These are phyloP conservation scores for Paxillus ammoniavirescens DNA, from an alignment of 768 basidiomycete species.

Conservation along the genomic window DNA sequence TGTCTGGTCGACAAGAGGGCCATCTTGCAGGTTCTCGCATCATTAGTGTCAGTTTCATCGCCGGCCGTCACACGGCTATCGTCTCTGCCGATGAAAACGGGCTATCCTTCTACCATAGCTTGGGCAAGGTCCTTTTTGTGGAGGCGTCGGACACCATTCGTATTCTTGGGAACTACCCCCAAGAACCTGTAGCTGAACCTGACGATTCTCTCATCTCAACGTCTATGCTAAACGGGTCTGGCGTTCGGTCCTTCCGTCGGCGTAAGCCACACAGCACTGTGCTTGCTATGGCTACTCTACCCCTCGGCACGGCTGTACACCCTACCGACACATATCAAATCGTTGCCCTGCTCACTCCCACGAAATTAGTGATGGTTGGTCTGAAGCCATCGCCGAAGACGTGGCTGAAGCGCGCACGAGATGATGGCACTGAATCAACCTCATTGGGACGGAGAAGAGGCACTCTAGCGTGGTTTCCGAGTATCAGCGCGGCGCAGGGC, in stretches of 20 bases:
- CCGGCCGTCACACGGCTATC: constrained; percentile 88
- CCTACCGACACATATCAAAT: constrained; percentile 77
- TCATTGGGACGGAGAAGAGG: constrained; percentile 56
- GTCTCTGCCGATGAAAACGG: constrained; percentile 89
- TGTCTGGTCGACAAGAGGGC: constrained; percentile 81
- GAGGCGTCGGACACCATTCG: constrained; percentile 93
- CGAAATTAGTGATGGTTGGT: constrained; percentile 91
- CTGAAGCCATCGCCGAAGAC: constrained; percentile 90
- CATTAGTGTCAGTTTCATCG: constrained; percentile 81
- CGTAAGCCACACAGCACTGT: constrained; percentile 62
- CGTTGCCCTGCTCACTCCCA: constrained; percentile 82
- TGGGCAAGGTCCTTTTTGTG: constrained; percentile 92
- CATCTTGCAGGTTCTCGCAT: constrained; percentile 81
- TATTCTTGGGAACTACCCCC: constrained; percentile 89
- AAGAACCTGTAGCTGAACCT: constrained; percentile 29
- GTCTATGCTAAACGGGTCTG: constrained; percentile 17
- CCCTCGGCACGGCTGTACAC: constrained; percentile 72
- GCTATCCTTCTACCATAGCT: constrained; percentile 90
- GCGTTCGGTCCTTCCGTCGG: constrained; percentile 36
- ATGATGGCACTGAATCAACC: constrained; percentile 41
- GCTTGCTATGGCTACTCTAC: constrained; percentile 78
- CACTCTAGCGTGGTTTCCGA: constrained; percentile 81
- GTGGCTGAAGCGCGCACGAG: constrained; percentile 78
- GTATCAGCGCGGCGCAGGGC: constrained; percentile 35
- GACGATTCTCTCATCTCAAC: constrained; percentile 12